Conservation (phyloP, 192 early-diverging fungal species). For the Chytriomyces hyalinus region DNA sequence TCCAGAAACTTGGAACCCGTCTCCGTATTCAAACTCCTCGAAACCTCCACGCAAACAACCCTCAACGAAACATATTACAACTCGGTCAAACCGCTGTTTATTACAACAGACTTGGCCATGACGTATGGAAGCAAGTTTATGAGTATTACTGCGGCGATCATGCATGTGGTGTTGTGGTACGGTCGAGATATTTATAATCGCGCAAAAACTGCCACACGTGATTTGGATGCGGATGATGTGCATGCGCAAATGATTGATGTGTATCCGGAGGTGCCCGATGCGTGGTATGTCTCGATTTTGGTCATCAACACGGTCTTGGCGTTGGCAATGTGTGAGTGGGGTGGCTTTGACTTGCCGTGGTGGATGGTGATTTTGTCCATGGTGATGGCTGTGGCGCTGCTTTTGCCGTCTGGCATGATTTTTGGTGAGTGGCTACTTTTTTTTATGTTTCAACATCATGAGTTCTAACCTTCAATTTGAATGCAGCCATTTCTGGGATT, state of each 20-base stretch:
- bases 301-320: constrained; percentile 10
- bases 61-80: constrained; percentile 16
- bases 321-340: constrained; percentile 25
- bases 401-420: constrained; percentile 58
- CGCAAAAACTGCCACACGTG: constrained; percentile 6
- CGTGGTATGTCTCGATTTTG: constrained; percentile 63
- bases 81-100: constrained; percentile 13
- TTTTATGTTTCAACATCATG: no score
- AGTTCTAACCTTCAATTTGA: no score
- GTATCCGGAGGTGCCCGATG: constrained; percentile 72
- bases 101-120: constrained; percentile 35
- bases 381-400: constrained; percentile 3
- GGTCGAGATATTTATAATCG: constrained; percentile 38
- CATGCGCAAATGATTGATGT: constrained; percentile 72
- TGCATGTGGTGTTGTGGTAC: constrained; percentile 67
- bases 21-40: constrained; percentile 2
- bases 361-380: constrained; percentile 26
- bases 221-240: constrained; percentile 54
- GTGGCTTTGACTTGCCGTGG: constrained; percentile 28
- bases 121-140: constrained; percentile 45
- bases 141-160: constrained; percentile 58
- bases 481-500: constrained; percentile 70
- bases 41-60: constrained; percentile 21
- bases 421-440: constrained; percentile 33
- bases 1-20: constrained; percentile 17